These are phyloP conservation scores for Amanita rubescens DNA, from an alignment of 768 basidiomycete species.

Conservation along the genomic window DNA sequence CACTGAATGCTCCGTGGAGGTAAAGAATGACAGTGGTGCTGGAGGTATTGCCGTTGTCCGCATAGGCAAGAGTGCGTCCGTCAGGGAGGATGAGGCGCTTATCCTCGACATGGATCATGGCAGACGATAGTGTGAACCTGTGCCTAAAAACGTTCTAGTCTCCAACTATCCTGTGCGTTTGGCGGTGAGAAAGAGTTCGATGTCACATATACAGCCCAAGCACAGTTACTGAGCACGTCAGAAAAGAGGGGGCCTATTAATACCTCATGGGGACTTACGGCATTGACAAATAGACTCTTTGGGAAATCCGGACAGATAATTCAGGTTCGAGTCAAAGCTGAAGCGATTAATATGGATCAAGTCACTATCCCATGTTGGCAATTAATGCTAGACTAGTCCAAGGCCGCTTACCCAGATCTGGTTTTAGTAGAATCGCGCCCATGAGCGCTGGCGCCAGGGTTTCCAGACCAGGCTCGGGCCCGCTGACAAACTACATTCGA, in stretches of 20 bases:
- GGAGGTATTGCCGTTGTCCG: slow-evolving; percentile 41
- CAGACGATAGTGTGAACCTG: not conserved
- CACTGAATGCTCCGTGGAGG: slow-evolving; percentile 47
- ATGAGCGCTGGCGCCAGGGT: too few relatives aligned
- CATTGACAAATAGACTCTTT: not conserved
- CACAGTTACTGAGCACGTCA: slow-evolving; percentile 5
- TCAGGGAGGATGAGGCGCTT: slow-evolving; percentile 30
- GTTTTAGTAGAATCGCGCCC: too few relatives aligned
- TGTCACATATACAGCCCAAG: slow-evolving; percentile 5
- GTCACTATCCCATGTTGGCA: too few relatives aligned
- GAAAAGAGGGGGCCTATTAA: slow-evolving; percentile 3
- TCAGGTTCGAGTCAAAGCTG: not conserved
- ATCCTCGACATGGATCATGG: slow-evolving; percentile 27
- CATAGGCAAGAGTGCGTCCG: slow-evolving; percentile 47
- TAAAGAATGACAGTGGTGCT: slow-evolving; percentile 44
- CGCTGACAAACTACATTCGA: not conserved
- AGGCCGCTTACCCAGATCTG: too few relatives aligned
- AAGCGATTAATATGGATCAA: too few relatives aligned
- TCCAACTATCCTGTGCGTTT: not conserved
- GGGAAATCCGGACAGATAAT: too few relatives aligned
- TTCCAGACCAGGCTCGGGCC: not conserved
- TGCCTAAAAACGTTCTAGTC: not conserved
- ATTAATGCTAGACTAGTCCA: too few relatives aligned
- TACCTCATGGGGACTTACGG: slow-evolving; percentile 4
- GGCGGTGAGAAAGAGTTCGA: not conserved